Conservation (phyloP, 805 yeast genomes). For the Kazachstania martiniae region DNA sequence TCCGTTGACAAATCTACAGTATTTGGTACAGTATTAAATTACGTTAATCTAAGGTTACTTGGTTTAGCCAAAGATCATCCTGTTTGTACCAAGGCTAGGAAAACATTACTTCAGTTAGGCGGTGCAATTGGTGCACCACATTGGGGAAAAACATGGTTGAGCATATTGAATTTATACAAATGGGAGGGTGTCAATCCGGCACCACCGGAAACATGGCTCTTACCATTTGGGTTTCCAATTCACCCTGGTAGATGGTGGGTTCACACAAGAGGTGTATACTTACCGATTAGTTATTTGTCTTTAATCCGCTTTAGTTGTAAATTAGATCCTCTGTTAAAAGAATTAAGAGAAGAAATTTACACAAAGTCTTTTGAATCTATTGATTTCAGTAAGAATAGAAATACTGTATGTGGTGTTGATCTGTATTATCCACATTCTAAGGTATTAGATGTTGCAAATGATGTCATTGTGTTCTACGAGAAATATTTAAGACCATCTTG, state of each 20-base stretch:
- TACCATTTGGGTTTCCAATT: slow-evolving; percentile 71
- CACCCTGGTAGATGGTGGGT: slow-evolving; percentile 99
- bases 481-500: slow-evolving; percentile 65
- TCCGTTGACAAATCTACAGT: slow-evolving; percentile 88
- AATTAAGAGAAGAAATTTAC: slow-evolving; percentile 74
- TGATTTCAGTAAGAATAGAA: slow-evolving; percentile 60
- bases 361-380: slow-evolving; percentile 50
- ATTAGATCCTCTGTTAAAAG: slow-evolving; percentile 50
- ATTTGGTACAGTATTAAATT: slow-evolving; percentile 86
- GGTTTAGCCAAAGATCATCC: slow-evolving; percentile 70
- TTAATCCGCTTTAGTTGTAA: slow-evolving; percentile 45
- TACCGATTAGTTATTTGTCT: slow-evolving; percentile 76
- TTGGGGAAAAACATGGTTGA: slow-evolving; percentile 95
- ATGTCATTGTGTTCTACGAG: slow-evolving; percentile 52
- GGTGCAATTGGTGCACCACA: slow-evolving; percentile 90
- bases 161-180: slow-evolving; percentile 66
- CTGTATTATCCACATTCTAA: slow-evolving; percentile 86
- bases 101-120: slow-evolving; percentile 59
- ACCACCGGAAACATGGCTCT: slow-evolving; percentile 87
- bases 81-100: slow-evolving; percentile 66
- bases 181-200: slow-evolving; percentile 99
- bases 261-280: slow-evolving; percentile 85
- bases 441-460: slow-evolving; percentile 52
- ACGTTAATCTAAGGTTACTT: slow-evolving; percentile 66
- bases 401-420: slow-evolving; percentile 84